phyloP scores from a whole-genome alignment of 345 rosid species.

The Draba incana region DNA sequence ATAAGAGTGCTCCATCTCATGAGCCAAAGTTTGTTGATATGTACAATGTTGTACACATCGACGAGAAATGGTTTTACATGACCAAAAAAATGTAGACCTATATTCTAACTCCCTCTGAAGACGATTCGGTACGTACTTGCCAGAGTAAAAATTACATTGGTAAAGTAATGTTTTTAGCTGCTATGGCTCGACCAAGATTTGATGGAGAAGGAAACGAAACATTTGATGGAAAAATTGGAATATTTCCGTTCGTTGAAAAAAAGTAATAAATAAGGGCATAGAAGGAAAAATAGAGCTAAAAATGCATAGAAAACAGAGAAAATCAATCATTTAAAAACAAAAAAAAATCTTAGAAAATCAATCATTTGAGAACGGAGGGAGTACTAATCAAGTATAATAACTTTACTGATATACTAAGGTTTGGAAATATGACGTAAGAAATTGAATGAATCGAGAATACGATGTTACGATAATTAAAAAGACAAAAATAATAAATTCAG shows the following conservation, averaged over 20 bases:
- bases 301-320: no score
- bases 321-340: no score
- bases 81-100: neutral
- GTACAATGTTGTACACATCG: no score
- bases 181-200: neutral
- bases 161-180: neutral
- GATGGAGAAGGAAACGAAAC: neutral
- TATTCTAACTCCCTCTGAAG: neutral
- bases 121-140: neutral
- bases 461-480: slow-evolving; percentile 32
- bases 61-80: neutral
- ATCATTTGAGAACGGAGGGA: no score
- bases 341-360: no score
- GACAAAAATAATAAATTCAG: slow-evolving; percentile 36
- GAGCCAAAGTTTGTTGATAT: no score
- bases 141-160: neutral
- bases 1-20: no score
- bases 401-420: neutral
- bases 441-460: slow-evolving; percentile 29
- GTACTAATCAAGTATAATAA: neutral
- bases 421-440: slow-evolving; percentile 23
- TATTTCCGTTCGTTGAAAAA: neutral
- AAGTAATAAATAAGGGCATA: no score
- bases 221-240: neutral
- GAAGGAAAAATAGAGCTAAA: no score